These are phyloP conservation scores for Aphanomyces astaci DNA, from an alignment of 352 stramenopile genomes.

Conservation along the genomic window DNA sequence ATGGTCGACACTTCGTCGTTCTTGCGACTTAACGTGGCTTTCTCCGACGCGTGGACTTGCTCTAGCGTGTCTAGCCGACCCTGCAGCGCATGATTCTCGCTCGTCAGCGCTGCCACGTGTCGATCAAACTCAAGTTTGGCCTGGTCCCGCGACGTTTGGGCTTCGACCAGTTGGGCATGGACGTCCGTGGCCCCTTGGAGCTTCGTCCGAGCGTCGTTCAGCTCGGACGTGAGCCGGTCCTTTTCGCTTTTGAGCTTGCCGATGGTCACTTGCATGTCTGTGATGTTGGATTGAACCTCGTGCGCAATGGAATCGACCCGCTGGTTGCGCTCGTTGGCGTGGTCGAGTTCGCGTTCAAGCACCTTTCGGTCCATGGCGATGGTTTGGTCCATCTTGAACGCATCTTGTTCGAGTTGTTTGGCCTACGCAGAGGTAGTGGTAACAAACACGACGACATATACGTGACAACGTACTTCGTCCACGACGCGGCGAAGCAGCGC, in stretches of 20 bases:
- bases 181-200: neutral
- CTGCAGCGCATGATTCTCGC: constrained; percentile 49
- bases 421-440: neutral
- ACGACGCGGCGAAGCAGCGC: neutral
- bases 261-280: constrained; percentile 1
- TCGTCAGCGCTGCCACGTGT: constrained; percentile 28
- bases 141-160: neutral
- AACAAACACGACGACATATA: neutral
- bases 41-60: constrained; percentile 41
- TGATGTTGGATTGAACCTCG: neutral
- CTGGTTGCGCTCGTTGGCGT: neutral
- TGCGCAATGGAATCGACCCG: neutral
- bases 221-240: neutral
- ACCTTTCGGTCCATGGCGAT: neutral
- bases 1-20: constrained; percentile 59
- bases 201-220: neutral
- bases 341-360: neutral
- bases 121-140: neutral
- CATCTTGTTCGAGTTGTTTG: constrained; percentile 13
- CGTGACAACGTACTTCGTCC: neutral
- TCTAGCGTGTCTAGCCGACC: constrained; percentile 29
- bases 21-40: constrained; percentile 55
- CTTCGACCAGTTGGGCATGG: neutral
- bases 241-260: neutral
- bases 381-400: constrained; percentile 12